Percentiles rank a stretch among this genome's conserved stretches.
Conservation (phyloP, 306 rosid species). For the Cucurbita argyrosperma region DNA sequence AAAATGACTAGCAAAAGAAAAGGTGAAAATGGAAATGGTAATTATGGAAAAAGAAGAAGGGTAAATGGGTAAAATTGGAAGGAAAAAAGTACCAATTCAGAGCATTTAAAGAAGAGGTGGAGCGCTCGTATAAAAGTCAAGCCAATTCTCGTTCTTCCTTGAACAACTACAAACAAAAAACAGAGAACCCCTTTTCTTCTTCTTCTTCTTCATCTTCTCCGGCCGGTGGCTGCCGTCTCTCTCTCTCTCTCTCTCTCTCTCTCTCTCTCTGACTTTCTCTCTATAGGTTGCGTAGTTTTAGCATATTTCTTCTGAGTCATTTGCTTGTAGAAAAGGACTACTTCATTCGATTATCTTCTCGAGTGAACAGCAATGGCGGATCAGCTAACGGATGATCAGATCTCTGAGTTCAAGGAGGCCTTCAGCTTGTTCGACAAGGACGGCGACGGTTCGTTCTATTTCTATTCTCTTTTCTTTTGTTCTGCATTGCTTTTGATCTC, state of each 20-base stretch:
- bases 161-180: neutral
- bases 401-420: conserved; percentile 22
- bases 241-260: neutral
- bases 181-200: neutral
- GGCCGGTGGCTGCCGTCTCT: neutral
- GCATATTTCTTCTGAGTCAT: neutral
- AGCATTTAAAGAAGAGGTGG: neutral
- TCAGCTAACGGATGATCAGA: conserved; percentile 19
- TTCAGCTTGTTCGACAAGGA: conserved; percentile 22
- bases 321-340: neutral
- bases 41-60: neutral
- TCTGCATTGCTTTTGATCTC: neutral
- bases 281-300: neutral
- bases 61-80: neutral
- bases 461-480: neutral
- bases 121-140: neutral
- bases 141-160: neutral
- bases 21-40: neutral
- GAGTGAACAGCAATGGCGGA: conserved; percentile 7
- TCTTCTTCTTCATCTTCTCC: neutral
- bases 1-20: neutral
- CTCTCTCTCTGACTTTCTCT: neutral
- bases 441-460: conserved; percentile 12
- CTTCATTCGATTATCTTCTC: neutral
- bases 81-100: neutral